Evolutionary conservation across 441 rosid genomes (phyloP).

Genomic region (Kokia cookei): DNA sequence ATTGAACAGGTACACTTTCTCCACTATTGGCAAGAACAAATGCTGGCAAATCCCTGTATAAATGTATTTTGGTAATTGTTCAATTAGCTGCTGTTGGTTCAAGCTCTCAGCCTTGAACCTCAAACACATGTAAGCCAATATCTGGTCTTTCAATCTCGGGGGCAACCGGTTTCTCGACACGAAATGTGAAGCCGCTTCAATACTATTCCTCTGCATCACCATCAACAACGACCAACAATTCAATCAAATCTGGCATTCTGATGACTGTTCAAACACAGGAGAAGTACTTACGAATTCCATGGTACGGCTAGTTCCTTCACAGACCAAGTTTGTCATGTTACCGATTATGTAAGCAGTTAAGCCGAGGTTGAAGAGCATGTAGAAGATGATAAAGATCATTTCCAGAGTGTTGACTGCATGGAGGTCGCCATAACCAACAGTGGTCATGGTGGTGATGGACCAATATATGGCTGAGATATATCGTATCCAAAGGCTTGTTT

Average conservation of each 20-base stretch:
- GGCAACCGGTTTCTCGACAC: constrained; percentile 54
- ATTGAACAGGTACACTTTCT: constrained; percentile 52
- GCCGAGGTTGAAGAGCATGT: constrained; percentile 73
- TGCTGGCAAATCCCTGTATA: constrained; percentile 64
- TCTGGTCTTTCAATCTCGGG: constrained; percentile 44
- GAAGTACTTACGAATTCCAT: constrained; percentile 61
- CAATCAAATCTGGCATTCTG: not conserved
- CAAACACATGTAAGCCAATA: constrained; percentile 66
- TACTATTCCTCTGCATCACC: constrained; percentile 53
- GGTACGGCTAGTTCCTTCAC: constrained; percentile 71
- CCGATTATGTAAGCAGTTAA: constrained; percentile 65
- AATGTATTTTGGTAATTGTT: constrained; percentile 68
- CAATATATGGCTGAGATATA: constrained; percentile 63
- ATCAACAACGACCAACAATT: not conserved
- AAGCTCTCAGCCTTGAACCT: constrained; percentile 71
- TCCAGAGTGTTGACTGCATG: constrained; percentile 64
- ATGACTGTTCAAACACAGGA: not conserved
- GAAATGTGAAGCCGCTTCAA: constrained; percentile 55
- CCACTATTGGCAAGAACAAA: constrained; percentile 52
- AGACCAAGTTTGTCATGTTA: constrained; percentile 73
- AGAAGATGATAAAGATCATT: constrained; percentile 53
- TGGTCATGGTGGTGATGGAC: constrained; percentile 80
- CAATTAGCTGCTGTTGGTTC: constrained; percentile 58
- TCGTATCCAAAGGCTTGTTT: constrained; percentile 46
- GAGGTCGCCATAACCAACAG: constrained; percentile 75